Base-by-base conservation (phyloP, 2,329 filamentous ascomycete genomes). In the Cordyceps cicadae region DNA sequence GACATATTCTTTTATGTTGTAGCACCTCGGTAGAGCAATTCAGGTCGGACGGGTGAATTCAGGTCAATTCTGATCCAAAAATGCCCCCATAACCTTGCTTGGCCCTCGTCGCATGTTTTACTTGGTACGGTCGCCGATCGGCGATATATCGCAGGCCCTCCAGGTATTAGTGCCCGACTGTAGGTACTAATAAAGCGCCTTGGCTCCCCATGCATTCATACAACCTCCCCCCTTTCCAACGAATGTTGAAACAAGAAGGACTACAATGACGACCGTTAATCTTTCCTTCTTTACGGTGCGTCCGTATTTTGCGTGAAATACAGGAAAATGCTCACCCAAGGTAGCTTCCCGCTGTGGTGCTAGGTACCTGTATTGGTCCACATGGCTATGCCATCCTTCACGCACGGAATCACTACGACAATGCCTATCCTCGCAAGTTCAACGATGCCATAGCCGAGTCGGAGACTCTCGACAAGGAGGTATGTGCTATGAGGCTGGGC, bases 381-480 rank as follows among this genome's bases (percentile, higher is more conserved):
- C 55, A 58, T 48, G 29, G 6, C 32, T 41, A 50, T n/a, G 43
- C 54, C 29, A 11, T 58, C 29, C n/a, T 58, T 8, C 5, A 49
- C 14, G 45, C 55, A 37, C 26, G n/a, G 14, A 58, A 58, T 19
- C n/a, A 50, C 37, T 58, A 58, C 48, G 29, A 58, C 24, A 58
- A 51, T 51, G 55, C 46, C 3, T 34, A 34, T 34, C 55, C 55
- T 39, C 55, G 55, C 32, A 58, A 19, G 17, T 58, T 58, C 37
- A 41, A 58, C n/a, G 46, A 58, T 41, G 55, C 43, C 8, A 21
- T 46, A 49, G 34, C 29, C 45, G 19, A 29, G 14, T 39, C 45
- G 2, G 43, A 37, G 19, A 51, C 29, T 24, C 50, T 58, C n/a
- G 54, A 58, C 19, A 51, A 58, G 15, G 32, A 34, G 29, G 55